Conservation (phyloP, 1,284 basidiomycete species). For the Cutaneotrichosporon curvatum region DNA sequence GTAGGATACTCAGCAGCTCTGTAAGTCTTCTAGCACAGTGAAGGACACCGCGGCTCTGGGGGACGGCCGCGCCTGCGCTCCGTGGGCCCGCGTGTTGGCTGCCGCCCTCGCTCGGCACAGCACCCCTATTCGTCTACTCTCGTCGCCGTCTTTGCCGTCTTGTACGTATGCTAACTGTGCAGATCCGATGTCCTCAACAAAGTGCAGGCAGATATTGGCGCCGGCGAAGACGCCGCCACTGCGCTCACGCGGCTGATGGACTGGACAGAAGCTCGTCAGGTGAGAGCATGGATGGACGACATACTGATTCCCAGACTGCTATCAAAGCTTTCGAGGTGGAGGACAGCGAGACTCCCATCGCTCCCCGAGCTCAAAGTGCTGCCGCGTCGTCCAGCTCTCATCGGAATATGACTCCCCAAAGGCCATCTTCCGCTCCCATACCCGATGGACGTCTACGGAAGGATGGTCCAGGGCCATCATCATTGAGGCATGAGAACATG, state of each 20-base stretch:
- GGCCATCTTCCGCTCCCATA: constrained; percentile 23
- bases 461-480: constrained; percentile 1
- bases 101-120: too few species aligned
- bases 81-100: too few species aligned
- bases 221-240: constrained; percentile 37
- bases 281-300: constrained; percentile 11
- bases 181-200: constrained; percentile 42
- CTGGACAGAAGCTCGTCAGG: constrained; percentile 47
- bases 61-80: too few species aligned
- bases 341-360: constrained; percentile 20
- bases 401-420: background rate
- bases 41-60: too few species aligned
- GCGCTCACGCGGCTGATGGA: constrained; percentile 46
- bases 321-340: constrained; percentile 40
- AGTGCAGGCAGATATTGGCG: constrained; percentile 38
- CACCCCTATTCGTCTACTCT: too few species aligned
- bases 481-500: constrained; percentile 8
- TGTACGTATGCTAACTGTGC: constrained; percentile 1
- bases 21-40: constrained; percentile 21
- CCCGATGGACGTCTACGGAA: constrained; percentile 2
- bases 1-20: constrained; percentile 45
- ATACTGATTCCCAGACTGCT: constrained; percentile 23
- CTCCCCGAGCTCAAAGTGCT: constrained; percentile 2
- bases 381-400: background rate
- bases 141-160: too few species aligned